Base-by-base conservation (phyloP, 805 yeast species). In the Kluyveromyces dobzhanskii region DNA sequence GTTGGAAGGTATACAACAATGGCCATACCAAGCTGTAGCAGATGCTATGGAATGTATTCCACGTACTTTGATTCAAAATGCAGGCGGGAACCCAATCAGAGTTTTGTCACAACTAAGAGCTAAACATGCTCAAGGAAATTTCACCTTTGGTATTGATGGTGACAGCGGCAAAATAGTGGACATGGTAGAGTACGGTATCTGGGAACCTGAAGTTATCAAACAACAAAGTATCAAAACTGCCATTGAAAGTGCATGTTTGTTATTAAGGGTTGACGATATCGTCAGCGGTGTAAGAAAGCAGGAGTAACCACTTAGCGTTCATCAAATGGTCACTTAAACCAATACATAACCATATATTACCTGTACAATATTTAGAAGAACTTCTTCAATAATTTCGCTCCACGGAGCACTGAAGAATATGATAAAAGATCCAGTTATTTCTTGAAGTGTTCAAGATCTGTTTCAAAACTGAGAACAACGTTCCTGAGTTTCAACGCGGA, bases 171-270 rank as follows among this genome's bases (percentile, higher is more conserved):
- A 84, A 65, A 75, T 92, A 42, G 97, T 85, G 19, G 97, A 92
- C 59, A 92, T 92, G 99, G 76, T 82, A 48, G 81, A 77, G 21
- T 90, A 87, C 62, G 98, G 99, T 21, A 82, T 92, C 48, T 92
- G 98, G 98, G 99, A 92, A 68, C 99, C 99, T 14, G 97, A 90
- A 67, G 97, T 85, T 36, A 85, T 92, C 64, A 92, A 92, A 67
- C 94, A 85, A 60, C 99, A 92, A 69, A 81, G 94, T 48, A 81
- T 90, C 50, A 92, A 92, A 70, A 92, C 98, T n/a, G 95, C 95
- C 26, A 84, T 92, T 47, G 99, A 92, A 67, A 82, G 94, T 70
- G 97, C 98, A 12, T 84, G 96, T 61, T 70, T 92, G 68, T 70
- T 92, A 55, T 71, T 92, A 59, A 81, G 98, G 56, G 98, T 92